phyloP scores from a whole-genome alignment of 805 yeast species.

The Myxozyma monticola region DNA sequence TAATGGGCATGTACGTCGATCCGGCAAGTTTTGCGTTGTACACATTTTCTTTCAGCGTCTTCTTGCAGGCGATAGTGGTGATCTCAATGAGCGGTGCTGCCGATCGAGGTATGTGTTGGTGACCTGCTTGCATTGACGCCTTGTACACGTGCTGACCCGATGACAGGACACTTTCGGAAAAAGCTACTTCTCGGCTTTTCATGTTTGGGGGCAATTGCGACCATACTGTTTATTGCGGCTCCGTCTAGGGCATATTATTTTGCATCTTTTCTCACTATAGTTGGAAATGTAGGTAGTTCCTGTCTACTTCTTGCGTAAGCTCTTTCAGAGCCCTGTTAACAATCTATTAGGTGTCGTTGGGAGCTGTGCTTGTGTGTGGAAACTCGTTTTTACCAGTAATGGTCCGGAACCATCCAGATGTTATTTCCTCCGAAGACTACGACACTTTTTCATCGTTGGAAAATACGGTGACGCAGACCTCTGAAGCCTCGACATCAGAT shows the following conservation, averaged over 20 bases:
- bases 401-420: constrained; percentile 46
- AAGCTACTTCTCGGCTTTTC: constrained; percentile 58
- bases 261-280: constrained; percentile 57
- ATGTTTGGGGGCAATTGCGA: constrained; percentile 55
- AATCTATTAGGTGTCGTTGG: constrained; percentile 52
- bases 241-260: constrained; percentile 47
- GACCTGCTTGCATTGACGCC: neutral
- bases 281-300: constrained; percentile 49
- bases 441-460: neutral
- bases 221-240: constrained; percentile 48
- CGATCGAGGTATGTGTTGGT: constrained; percentile 46
- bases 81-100: constrained; percentile 72
- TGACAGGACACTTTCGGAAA: constrained; percentile 53
- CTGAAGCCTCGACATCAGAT: constrained; percentile 5
- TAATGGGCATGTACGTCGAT: constrained; percentile 54
- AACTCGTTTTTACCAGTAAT: constrained; percentile 69
- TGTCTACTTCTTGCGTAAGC: too few relatives aligned
- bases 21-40: constrained; percentile 73
- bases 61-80: constrained; percentile 69
- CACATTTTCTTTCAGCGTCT: constrained; percentile 69
- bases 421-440: constrained; percentile 1
- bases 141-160: neutral
- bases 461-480: neutral
- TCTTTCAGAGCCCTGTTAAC: neutral
- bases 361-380: constrained; percentile 78